Percentiles rank a stretch among this genome's conserved stretches.
phyloP scores from a whole-genome alignment of 139 green algal species.

The Spirogloea muscicola region DNA sequence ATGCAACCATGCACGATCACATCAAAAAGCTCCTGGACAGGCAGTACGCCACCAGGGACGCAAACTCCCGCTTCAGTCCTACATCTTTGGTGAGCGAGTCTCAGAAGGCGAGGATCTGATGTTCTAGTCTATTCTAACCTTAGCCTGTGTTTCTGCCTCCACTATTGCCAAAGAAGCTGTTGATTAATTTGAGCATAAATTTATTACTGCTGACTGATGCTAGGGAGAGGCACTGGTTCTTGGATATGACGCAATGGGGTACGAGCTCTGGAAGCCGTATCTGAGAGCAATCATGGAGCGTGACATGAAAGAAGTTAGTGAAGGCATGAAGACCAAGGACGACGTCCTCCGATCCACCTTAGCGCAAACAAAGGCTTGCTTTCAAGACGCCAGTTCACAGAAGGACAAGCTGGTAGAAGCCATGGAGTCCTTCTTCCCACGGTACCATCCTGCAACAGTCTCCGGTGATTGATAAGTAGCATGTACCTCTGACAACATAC shows the following conservation, averaged over 20 bases:
- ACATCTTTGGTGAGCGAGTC: constrained; percentile 33
- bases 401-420: constrained; percentile 35
- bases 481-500: too few relatives aligned
- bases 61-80: constrained; percentile 17
- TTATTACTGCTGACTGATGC: background rate
- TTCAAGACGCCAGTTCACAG: constrained; percentile 30
- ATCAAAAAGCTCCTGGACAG: constrained; percentile 50
- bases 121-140: too few relatives aligned
- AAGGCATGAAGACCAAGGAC: constrained; percentile 59
- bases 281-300: constrained; percentile 79
- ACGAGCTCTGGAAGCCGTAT: constrained; percentile 65
- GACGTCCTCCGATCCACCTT: constrained; percentile 11
- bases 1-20: constrained; percentile 78
- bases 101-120: too few relatives aligned
- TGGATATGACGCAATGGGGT: constrained; percentile 75
- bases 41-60: constrained; percentile 36
- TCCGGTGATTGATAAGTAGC: background rate
- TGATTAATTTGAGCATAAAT: background rate
- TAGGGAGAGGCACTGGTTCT: constrained; percentile 77
- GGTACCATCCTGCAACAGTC: too few relatives aligned
- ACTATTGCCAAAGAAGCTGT: too few relatives aligned
- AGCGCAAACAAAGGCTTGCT: constrained; percentile 3
- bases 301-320: constrained; percentile 73
- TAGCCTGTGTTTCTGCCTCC: too few relatives aligned
- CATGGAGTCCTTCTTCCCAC: constrained; percentile 20